These are phyloP conservation scores for Pugionium cornutum DNA, from an alignment of 345 rosid genomes.

Conservation along the genomic window DNA sequence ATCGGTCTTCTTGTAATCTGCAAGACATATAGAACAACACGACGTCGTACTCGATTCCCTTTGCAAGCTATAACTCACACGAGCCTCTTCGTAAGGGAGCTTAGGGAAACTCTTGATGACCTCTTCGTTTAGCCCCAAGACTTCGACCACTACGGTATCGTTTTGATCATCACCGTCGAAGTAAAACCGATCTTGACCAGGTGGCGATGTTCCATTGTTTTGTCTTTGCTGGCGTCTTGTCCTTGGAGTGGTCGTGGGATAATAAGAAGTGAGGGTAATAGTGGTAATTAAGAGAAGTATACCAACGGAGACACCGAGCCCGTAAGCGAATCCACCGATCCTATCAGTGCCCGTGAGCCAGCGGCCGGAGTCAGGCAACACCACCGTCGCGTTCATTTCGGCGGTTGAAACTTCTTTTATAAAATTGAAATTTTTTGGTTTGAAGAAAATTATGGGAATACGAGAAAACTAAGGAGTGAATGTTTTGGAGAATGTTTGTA, in stretches of 20 bases:
- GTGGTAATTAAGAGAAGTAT: conserved; percentile 18
- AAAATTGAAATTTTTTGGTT: background rate
- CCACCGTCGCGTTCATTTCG: conserved; percentile 23
- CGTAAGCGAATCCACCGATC: conserved; percentile 52
- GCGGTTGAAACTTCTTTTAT: background rate
- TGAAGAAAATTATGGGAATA: conserved; percentile 13
- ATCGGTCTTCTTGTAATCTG: conserved; percentile 67
- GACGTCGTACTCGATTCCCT: conserved; percentile 47
- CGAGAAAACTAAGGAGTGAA: conserved; percentile 11
- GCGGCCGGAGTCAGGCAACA: conserved; percentile 22
- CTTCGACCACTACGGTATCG: conserved; percentile 40
- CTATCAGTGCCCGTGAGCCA: conserved; percentile 22
- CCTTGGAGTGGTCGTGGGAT: conserved; percentile 26
- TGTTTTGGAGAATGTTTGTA: conserved; percentile 16
- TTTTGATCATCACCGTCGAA: conserved; percentile 13
- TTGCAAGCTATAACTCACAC: conserved; percentile 38
- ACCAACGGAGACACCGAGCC: conserved; percentile 49
- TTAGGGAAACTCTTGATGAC: conserved; percentile 69
- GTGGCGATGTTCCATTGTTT: conserved; percentile 4
- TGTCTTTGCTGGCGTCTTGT: conserved; percentile 28
- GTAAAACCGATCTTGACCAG: conserved; percentile 16
- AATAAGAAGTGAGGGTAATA: conserved; percentile 46
- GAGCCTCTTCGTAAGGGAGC: conserved; percentile 65
- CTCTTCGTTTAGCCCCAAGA: conserved; percentile 63
- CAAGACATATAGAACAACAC: conserved; percentile 83